A percentile compares a stretch with the other conserved stretches of the same genome.
These are phyloP conservation scores for Babesia bigemina DNA, from an alignment of 169 alveolate species.

Conservation along the genomic window DNA sequence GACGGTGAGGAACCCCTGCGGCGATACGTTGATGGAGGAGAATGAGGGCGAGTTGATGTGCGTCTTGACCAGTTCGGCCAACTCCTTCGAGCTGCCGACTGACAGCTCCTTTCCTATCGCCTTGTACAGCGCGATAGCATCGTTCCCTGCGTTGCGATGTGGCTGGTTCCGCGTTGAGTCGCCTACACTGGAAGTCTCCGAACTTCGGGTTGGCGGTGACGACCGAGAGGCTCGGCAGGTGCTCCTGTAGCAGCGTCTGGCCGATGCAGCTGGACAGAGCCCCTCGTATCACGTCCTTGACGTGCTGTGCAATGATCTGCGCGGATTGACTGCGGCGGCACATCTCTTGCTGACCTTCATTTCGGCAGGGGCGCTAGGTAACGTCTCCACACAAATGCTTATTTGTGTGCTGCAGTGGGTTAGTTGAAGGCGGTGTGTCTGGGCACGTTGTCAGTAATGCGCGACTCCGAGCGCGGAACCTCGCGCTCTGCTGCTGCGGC, in stretches of 20 bases:
- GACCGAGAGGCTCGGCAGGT: constrained; percentile 64
- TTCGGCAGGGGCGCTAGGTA: background rate
- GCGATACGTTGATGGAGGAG: constrained; percentile 80
- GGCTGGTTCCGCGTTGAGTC: background rate
- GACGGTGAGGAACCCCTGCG: constrained; percentile 77
- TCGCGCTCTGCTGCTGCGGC: too few species aligned
- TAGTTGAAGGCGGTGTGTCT: too few species aligned
- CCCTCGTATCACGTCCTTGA: constrained; percentile 63
- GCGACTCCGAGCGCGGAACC: too few species aligned
- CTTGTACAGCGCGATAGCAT: constrained; percentile 77
- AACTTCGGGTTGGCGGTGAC: constrained; percentile 78
- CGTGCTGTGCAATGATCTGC: constrained; percentile 70
- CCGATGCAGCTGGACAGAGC: constrained; percentile 69
- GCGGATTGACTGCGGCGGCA: background rate
- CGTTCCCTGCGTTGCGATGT: constrained; percentile 65
- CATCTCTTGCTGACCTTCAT: constrained; percentile 30
- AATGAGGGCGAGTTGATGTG: constrained; percentile 64
- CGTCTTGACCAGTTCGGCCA: constrained; percentile 74
- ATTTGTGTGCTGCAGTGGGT: too few species aligned
- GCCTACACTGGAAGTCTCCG: constrained; percentile 81
- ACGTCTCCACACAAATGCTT: too few species aligned
- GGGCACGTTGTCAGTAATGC: too few species aligned
- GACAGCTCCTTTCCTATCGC: constrained; percentile 63
- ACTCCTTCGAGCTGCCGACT: constrained; percentile 76
- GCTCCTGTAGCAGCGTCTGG: constrained; percentile 49